Percentiles rank a stretch among this genome's conserved stretches.
These are phyloP conservation scores for Parathielavia hyrcaniae DNA, from an alignment of 495 filamentous ascomycete genomes.

Conservation along the genomic window DNA sequence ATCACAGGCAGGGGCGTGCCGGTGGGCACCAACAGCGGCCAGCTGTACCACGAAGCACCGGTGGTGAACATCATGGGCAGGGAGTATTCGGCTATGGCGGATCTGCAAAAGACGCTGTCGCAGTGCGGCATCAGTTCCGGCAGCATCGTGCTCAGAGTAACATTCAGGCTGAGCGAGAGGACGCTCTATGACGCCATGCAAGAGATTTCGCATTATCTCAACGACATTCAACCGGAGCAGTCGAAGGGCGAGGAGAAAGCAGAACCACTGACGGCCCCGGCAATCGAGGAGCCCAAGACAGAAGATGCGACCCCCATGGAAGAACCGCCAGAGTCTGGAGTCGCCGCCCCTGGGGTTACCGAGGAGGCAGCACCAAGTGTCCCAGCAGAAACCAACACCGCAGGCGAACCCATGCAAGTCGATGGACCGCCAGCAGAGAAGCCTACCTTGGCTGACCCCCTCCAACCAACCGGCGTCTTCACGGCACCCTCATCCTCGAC, in stretches of 20 bases:
- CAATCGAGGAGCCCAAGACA: slow-evolving; percentile 21
- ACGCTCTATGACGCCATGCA: slow-evolving; percentile 80
- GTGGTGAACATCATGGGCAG: slow-evolving; percentile 74
- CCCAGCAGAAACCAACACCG: slow-evolving; percentile 1
- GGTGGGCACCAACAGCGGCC: slow-evolving; percentile 54
- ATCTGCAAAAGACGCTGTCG: slow-evolving; percentile 80
- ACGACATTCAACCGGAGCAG: slow-evolving; percentile 33
- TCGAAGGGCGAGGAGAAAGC: slow-evolving; percentile 7
- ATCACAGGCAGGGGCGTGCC: slow-evolving; percentile 74
- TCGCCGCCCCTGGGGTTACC: slow-evolving; percentile 5
- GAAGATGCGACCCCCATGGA: slow-evolving; percentile 15
- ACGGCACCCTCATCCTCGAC: slow-evolving; percentile 63
- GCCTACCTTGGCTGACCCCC: slow-evolving; percentile 24
- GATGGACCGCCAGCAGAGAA: slow-evolving; percentile 14
- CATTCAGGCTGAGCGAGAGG: slow-evolving; percentile 65
- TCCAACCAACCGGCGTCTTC: slow-evolving; percentile 60
- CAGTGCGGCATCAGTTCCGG: slow-evolving; percentile 82
- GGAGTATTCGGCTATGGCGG: slow-evolving; percentile 66
- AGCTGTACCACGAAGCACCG: slow-evolving; percentile 80
- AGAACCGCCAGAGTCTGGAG: slow-evolving; percentile 9
- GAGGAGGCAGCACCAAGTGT: slow-evolving; percentile 3
- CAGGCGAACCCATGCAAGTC: slow-evolving; percentile 3
- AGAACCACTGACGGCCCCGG: slow-evolving; percentile 17
- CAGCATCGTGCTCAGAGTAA: slow-evolving; percentile 66
- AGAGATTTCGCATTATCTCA: slow-evolving; percentile 69